Percentiles rank a stretch among this genome's conserved stretches.
These are phyloP conservation scores for Silene noctiflora DNA, from an alignment of 179 eudicot species.

Conservation along the genomic window DNA sequence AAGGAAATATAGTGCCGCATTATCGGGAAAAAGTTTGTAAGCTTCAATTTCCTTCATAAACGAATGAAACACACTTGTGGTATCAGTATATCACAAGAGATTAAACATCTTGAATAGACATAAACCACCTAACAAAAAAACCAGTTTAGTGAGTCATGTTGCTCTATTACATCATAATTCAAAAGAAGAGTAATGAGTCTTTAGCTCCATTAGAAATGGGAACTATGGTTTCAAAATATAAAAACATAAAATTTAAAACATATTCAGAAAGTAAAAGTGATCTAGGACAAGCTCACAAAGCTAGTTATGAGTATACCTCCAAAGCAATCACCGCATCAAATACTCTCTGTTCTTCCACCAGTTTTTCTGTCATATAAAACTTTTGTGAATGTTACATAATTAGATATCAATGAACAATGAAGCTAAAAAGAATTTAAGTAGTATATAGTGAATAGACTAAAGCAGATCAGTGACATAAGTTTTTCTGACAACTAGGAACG, in stretches of 20 bases:
- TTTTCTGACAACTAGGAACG: neutral
- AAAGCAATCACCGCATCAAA: conserved; percentile 93
- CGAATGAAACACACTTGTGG: neutral
- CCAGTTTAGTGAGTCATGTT: no score
- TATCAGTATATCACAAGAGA: neutral
- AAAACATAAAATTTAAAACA: neutral
- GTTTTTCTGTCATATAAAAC: conserved; percentile 54
- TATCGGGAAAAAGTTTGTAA: no score
- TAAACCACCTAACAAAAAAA: neutral
- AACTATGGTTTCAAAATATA: no score
- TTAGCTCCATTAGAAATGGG: no score
- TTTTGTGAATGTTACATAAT: conserved; percentile 13
- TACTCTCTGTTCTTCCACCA: conserved; percentile 71
- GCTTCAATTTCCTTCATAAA: no score
- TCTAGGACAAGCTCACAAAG: conserved; percentile 2
- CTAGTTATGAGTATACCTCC: conserved; percentile 52
- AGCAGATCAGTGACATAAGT: neutral
- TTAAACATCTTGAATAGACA: neutral
- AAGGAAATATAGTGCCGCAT: no score
- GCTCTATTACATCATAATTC: no score
- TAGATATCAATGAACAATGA: neutral
- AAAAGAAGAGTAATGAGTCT: no score
- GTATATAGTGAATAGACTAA: neutral
- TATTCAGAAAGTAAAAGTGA: neutral
- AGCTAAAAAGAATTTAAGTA: neutral